Evolutionary conservation across 495 filamentous ascomycete species (phyloP).

Genomic region (Aspergillus wentii): DNA sequence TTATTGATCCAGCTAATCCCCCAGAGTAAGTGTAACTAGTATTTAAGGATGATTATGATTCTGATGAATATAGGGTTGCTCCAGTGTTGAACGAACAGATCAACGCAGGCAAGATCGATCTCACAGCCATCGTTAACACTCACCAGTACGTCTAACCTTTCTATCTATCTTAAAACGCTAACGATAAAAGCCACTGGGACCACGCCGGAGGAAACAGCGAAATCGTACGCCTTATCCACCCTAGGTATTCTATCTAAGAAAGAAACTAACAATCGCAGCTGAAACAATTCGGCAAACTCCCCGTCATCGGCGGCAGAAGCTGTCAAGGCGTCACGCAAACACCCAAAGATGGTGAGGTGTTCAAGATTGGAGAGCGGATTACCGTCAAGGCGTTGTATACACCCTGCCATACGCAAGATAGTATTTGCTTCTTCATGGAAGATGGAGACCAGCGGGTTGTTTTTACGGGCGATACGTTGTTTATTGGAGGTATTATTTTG

Average conservation of each 20-base stretch:
- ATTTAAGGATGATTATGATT: not conserved
- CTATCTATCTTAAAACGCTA: not conserved
- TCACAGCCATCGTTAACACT: slow-evolving; percentile 89
- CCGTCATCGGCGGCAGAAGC: slow-evolving; percentile 83
- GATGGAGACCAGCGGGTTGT: slow-evolving; percentile 77
- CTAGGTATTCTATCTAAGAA: not conserved
- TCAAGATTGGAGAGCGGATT: slow-evolving; percentile 79
- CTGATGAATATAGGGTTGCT: slow-evolving; percentile 57
- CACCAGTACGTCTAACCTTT: slow-evolving; percentile 67
- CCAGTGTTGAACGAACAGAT: slow-evolving; percentile 75
- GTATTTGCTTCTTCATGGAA: slow-evolving; percentile 87
- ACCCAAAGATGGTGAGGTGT: slow-evolving; percentile 67
- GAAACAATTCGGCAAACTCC: slow-evolving; percentile 57
- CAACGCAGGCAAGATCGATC: slow-evolving; percentile 64
- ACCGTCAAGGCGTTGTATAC: slow-evolving; percentile 87
- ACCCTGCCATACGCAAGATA: slow-evolving; percentile 97
- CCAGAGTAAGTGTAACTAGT: slow-evolving; percentile 61
- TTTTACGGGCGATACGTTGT: slow-evolving; percentile 95
- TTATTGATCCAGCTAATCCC: slow-evolving; percentile 92
- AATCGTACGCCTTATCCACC: slow-evolving; percentile 46
- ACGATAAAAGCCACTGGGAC: slow-evolving; percentile 73
- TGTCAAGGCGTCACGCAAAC: slow-evolving; percentile 75
- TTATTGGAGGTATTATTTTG: slow-evolving; percentile 69
- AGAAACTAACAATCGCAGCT: slow-evolving; percentile 46
- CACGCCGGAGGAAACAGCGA: slow-evolving; percentile 89